Base-by-base conservation (phyloP, 202 grass and related monocot genomes). In the Alloteropsis angusta region DNA sequence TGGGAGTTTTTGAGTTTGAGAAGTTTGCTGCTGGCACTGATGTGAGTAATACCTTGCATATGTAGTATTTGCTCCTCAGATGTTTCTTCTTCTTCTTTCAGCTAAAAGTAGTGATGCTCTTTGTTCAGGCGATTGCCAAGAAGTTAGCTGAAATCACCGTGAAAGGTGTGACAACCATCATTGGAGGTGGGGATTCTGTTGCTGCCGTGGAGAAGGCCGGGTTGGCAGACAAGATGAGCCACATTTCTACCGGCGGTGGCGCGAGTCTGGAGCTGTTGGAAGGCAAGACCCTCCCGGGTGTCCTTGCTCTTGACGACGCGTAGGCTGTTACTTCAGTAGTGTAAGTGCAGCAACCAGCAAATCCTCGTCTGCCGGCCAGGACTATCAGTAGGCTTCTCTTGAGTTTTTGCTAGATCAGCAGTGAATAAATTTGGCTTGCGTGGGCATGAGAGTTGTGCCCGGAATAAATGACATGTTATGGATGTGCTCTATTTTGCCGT, bases 1-100 rank as follows among this genome's bases (percentile, higher is more conserved):
- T 93, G 87, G 87, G 90, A 70, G 90, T 93, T 53, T 93, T 93
- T 1, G 90, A 93, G 64, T 93, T 93, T 35, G 90, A 93, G 63
- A 93, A 93, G 70, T 90, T 93, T 25, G 91, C 85, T 9, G 70
- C 64, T 56, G 87, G 91, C 65, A 93, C 87, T 19, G 93, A 96
- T 47, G 89, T 92, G 82, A 87, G 76, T 72, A 23, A 12, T 32
- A 41, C 5, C 26, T 64, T 71, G 17, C 2, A 9, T 18, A 34
- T 58, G 23, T 28, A 60, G 32, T 62, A 18, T 43, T 35, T 71
- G 19, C 12, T 8, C 21, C 12, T 22, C 18, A 28, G 1, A 28
- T 18, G 9, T 60, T 38, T 76, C 46, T 72, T 4, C 28, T 21
- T 73, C 17, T 75, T 43, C 52, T 10, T 42, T 3, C 26, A 65